These are phyloP conservation scores for Blumeria hordei DNA, from an alignment of 2,329 filamentous ascomycete genomes.

Conservation along the genomic window DNA sequence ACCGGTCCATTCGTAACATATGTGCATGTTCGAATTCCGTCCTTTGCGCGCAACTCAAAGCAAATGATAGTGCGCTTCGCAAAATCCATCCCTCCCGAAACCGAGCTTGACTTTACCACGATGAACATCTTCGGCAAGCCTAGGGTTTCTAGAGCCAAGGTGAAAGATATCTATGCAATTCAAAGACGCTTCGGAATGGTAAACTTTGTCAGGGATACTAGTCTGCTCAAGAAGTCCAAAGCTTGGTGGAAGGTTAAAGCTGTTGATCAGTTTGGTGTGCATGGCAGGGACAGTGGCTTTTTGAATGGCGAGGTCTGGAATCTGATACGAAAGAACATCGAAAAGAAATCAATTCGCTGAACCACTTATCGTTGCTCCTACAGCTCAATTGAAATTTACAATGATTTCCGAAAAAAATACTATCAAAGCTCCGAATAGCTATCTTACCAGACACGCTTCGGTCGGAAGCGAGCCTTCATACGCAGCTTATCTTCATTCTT, in stretches of 20 bases:
- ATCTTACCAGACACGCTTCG: too few relatives aligned
- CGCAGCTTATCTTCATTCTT: too few relatives aligned
- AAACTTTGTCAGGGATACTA: constrained; percentile 12
- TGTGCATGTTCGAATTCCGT: constrained; percentile 44
- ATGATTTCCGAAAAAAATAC: too few relatives aligned
- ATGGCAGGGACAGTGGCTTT: constrained; percentile 7
- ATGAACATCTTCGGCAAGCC: constrained; percentile 19
- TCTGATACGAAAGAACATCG: constrained; percentile 8
- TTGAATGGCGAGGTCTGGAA: constrained; percentile 12
- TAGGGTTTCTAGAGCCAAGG: constrained; percentile 10
- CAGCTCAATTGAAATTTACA: too few relatives aligned
- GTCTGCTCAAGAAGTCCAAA: constrained; percentile 6
- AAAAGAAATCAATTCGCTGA: constrained; percentile 2
- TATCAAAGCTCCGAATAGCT: too few relatives aligned
- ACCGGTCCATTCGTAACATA: constrained; percentile 49
- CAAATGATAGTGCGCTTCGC: constrained; percentile 27
- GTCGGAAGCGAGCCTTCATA: too few relatives aligned
- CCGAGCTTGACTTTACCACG: constrained; percentile 18
- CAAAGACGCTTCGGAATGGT: constrained; percentile 13
- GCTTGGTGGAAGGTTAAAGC: constrained; percentile 13
- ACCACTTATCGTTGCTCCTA: too few relatives aligned
- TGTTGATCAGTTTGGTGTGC: constrained; percentile 11
- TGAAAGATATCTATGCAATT: constrained; percentile 10
- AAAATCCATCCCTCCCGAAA: constrained; percentile 21
- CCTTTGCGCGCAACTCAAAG: constrained; percentile 35